phyloP scores from a whole-genome alignment of 1,139 yeast genomes.

The Meyerozyma elateridarum region DNA sequence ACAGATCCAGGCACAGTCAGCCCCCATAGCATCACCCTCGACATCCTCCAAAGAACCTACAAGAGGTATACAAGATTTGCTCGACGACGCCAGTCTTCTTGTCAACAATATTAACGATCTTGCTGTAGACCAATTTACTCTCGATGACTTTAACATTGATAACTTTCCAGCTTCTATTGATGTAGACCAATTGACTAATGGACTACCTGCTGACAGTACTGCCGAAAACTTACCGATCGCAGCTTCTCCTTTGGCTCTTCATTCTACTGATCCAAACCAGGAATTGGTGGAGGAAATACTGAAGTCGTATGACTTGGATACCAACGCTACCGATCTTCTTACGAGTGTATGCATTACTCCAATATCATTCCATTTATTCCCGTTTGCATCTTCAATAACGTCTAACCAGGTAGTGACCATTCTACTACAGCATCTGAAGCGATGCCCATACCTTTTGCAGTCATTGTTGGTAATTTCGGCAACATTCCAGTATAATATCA shows the following conservation, averaged over 20 bases:
- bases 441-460: constrained; percentile 33
- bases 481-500: constrained; percentile 32
- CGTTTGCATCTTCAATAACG: constrained; percentile 35
- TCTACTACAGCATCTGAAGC: constrained; percentile 29
- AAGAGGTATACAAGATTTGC: constrained; percentile 6
- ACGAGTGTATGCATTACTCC: constrained; percentile 5
- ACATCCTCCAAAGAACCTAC: neutral
- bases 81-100: constrained; percentile 11
- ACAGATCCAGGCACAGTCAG: no score
- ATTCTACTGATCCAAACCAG: neutral
- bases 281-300: neutral
- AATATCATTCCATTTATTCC: constrained; percentile 30
- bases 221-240: no score
- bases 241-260: neutral
- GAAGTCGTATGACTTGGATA: neutral
- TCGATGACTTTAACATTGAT: neutral
- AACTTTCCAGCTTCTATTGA: neutral
- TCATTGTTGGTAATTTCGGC: constrained; percentile 36
- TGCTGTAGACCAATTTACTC: constrained; percentile 3
- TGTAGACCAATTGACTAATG: neutral
- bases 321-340: constrained; percentile 10
- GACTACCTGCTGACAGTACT: no score
- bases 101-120: constrained; percentile 12
- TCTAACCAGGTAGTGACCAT: constrained; percentile 31
- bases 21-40: no score